These are phyloP conservation scores for Cronartium quercuum DNA, from an alignment of 1,284 basidiomycete genomes.

Conservation along the genomic window DNA sequence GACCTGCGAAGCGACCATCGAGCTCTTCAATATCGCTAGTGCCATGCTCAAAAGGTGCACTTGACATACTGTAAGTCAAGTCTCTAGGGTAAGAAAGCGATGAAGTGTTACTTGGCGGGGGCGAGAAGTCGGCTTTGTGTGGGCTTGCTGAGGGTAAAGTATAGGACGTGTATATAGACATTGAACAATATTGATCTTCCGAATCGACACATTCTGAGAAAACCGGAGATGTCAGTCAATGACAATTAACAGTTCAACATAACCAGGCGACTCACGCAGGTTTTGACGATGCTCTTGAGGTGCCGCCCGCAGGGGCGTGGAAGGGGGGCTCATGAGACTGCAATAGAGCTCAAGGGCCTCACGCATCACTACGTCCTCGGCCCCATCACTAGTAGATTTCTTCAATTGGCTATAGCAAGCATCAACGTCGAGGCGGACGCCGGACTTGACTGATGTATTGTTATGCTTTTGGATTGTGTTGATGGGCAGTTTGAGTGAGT, in stretches of 20 bases:
- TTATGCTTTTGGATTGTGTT: not conserved
- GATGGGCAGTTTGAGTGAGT: not conserved
- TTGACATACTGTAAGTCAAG: not conserved
- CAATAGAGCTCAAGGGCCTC: conserved; percentile 36
- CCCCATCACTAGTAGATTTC: not conserved
- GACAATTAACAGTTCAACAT: not conserved
- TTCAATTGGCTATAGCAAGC: conserved; percentile 12
- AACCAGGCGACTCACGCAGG: not conserved
- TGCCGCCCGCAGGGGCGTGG: not conserved
- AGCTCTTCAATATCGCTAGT: not conserved
- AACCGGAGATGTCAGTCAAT: not conserved
- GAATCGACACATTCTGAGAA: not conserved
- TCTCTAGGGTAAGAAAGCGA: not conserved
- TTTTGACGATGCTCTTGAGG: not conserved
- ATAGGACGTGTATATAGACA: not conserved
- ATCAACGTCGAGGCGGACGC: conserved; percentile 8
- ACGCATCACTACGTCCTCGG: conserved; percentile 28
- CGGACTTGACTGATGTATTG: not conserved
- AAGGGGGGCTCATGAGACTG: conserved; percentile 15
- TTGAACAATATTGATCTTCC: not conserved
- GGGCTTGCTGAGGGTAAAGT: not conserved
- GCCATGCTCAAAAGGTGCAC: not conserved
- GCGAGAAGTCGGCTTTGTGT: not conserved
- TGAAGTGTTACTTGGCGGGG: not conserved
- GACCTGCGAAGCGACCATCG: not conserved